A percentile compares a stretch with the other conserved stretches of the same genome.
phyloP scores from a whole-genome alignment of 169 alveolate species.

The Eimeria acervulina region DNA sequence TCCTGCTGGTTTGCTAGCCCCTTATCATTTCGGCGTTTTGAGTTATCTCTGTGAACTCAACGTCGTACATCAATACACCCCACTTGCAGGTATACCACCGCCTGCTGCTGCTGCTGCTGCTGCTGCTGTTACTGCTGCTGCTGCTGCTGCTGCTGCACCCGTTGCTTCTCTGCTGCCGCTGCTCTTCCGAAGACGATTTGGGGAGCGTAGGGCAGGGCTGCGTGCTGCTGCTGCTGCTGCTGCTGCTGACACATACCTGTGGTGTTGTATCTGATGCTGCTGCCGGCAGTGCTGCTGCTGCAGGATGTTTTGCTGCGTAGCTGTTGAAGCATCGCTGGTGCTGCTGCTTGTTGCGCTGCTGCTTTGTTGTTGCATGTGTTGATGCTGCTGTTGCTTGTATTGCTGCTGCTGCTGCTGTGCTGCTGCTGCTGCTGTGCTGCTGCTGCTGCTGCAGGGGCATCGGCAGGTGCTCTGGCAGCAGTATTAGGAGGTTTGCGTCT shows the following conservation, averaged over 20 bases:
- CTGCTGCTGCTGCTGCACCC: background rate
- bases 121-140: slow-evolving; percentile 30
- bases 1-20: slow-evolving; percentile 84
- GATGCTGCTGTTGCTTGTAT: background rate
- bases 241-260: background rate
- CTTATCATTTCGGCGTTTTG: slow-evolving; percentile 83
- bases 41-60: slow-evolving; percentile 67
- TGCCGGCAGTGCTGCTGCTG: background rate
- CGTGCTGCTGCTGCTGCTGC: slow-evolving; percentile 40
- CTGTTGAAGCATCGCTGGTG: too few relatives aligned
- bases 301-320: too few relatives aligned
- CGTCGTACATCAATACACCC: slow-evolving; percentile 76
- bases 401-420: slow-evolving; percentile 32
- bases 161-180: background rate
- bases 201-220: too few relatives aligned
- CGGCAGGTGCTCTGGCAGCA: slow-evolving; percentile 71
- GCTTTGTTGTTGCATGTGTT: background rate
- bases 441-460: slow-evolving; percentile 50
- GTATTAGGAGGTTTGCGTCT: slow-evolving; percentile 9
- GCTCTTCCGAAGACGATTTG: too few relatives aligned
- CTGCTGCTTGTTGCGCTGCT: background rate
- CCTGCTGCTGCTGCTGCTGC: slow-evolving; percentile 30
- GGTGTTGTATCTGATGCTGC: background rate
- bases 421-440: slow-evolving; percentile 12
- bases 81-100: slow-evolving; percentile 79